Conservation (phyloP, 1,139 yeast species). For the Yamadazyma spencermartinsiae region DNA sequence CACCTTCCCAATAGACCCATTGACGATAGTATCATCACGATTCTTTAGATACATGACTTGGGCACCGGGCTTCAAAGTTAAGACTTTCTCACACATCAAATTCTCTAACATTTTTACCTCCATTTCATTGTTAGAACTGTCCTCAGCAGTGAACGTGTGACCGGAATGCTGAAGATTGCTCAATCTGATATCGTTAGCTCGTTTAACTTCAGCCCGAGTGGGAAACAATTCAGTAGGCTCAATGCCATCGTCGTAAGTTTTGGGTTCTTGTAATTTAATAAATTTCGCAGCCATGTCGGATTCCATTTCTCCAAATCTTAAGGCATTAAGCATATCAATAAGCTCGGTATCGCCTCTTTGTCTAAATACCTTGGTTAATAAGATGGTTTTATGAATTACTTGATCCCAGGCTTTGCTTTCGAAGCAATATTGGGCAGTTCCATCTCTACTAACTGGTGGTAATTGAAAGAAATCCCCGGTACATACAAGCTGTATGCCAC, state of each 20-base stretch:
- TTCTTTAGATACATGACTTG: slow-evolving; percentile 61
- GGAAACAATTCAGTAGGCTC: slow-evolving; percentile 82
- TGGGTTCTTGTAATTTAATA: slow-evolving; percentile 48
- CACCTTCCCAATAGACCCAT: slow-evolving; percentile 58
- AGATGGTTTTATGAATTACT: slow-evolving; percentile 54
- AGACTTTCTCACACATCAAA: slow-evolving; percentile 45
- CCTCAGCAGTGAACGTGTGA: slow-evolving; percentile 54
- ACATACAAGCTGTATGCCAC: slow-evolving; percentile 76
- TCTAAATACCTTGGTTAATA: slow-evolving; percentile 67
- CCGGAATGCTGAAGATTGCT: slow-evolving; percentile 29
- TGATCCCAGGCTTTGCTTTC: slow-evolving; percentile 57
- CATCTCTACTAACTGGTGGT: slow-evolving; percentile 68
- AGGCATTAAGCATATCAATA: slow-evolving; percentile 70
- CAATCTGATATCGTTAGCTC: slow-evolving; percentile 62
- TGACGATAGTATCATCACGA: slow-evolving; percentile 46
- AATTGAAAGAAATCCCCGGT: slow-evolving; percentile 87
- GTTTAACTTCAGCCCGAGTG: slow-evolving; percentile 70
- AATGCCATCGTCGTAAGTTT: slow-evolving; percentile 68
- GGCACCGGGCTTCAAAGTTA: slow-evolving; percentile 56
- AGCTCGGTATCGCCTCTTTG: slow-evolving; percentile 69
- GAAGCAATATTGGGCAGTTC: slow-evolving; percentile 51
- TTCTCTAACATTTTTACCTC: slow-evolving; percentile 36
- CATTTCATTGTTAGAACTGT: slow-evolving; percentile 29
- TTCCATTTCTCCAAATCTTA: slow-evolving; percentile 66
- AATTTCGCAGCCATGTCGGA: slow-evolving; percentile 47